Conservation (phyloP, 2,329 filamentous ascomycete species). For the Chrysosporium queenslandicum region DNA sequence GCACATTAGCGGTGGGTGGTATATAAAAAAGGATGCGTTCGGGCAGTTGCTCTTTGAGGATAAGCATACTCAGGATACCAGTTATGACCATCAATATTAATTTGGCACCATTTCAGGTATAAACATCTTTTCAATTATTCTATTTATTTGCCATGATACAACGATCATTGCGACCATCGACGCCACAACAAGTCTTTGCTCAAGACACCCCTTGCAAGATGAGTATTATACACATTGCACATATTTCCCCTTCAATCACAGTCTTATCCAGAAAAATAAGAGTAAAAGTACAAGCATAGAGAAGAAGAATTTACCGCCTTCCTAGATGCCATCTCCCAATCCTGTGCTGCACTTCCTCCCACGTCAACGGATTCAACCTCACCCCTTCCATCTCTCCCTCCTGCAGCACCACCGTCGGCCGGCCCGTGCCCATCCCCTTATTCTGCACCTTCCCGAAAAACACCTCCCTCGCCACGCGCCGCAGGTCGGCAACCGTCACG, state of each 20-base stretch:
- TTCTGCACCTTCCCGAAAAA: conserved; percentile 70
- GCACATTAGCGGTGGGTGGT: no score
- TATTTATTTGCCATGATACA: no score
- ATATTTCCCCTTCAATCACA: neutral
- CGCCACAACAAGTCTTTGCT: neutral
- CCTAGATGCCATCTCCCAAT: conserved; percentile 79
- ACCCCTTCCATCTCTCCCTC: conserved; percentile 69
- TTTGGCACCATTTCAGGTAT: no score
- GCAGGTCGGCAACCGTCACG: conserved; percentile 68
- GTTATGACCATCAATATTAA: no score
- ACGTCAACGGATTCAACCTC: conserved; percentile 58
- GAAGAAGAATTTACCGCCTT: conserved; percentile 38
- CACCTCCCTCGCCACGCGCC: conserved; percentile 68
- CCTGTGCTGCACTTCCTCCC: conserved; percentile 81
- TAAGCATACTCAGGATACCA: no score
- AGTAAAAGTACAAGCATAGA: no score
- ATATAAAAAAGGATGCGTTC: no score
- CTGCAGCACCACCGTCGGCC: conserved; percentile 88
- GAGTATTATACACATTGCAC: neutral
- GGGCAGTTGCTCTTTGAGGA: no score
- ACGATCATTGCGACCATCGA: no score
- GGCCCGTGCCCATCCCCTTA: conserved; percentile 65
- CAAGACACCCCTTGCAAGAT: neutral
- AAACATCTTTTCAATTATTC: no score
- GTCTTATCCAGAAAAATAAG: neutral